Percentiles rank a stretch among this genome's conserved stretches.
phyloP scores from a whole-genome alignment of 257 asterid genomes.

The Lycium barbarum region DNA sequence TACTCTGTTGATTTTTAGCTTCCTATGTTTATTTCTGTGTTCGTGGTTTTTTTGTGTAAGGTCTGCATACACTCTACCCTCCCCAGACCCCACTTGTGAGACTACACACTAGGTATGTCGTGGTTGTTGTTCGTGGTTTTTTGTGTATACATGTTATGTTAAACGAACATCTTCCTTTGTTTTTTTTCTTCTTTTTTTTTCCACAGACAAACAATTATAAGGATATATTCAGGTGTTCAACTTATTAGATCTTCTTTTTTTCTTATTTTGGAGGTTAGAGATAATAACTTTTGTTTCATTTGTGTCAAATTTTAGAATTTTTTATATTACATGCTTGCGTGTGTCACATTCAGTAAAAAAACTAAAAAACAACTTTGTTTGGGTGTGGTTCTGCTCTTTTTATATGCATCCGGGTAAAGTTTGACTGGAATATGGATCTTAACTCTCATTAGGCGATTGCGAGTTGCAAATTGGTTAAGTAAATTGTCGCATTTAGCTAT shows the following conservation, averaged over 20 bases:
- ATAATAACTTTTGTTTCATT: not conserved
- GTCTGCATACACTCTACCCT: no score
- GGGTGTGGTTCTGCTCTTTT: not conserved
- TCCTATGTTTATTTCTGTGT: not conserved
- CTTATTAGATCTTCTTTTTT: not conserved
- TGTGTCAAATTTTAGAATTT: not conserved
- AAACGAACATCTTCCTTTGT: not conserved
- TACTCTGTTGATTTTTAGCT: not conserved
- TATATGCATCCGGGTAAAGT: not conserved
- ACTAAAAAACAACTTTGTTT: not conserved
- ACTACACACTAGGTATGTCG: no score
- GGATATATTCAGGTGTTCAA: not conserved
- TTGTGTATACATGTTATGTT: conserved; percentile 1
- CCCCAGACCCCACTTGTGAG: no score
- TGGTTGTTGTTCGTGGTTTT: not conserved
- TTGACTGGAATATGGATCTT: conserved; percentile 20
- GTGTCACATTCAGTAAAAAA: not conserved
- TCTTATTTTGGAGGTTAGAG: not conserved
- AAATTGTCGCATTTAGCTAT: not conserved
- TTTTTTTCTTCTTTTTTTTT: not conserved
- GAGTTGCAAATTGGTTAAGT: conserved; percentile 10
- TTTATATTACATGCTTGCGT: not conserved
- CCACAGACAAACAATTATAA: not conserved
- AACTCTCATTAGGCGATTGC: not conserved
- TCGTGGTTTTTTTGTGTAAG: not conserved